Evolutionary conservation across 2,329 filamentous ascomycete genomes (phyloP), one percentile per base, ranked within the genome.

Genomic region (Ascochyta rabiei): DNA sequence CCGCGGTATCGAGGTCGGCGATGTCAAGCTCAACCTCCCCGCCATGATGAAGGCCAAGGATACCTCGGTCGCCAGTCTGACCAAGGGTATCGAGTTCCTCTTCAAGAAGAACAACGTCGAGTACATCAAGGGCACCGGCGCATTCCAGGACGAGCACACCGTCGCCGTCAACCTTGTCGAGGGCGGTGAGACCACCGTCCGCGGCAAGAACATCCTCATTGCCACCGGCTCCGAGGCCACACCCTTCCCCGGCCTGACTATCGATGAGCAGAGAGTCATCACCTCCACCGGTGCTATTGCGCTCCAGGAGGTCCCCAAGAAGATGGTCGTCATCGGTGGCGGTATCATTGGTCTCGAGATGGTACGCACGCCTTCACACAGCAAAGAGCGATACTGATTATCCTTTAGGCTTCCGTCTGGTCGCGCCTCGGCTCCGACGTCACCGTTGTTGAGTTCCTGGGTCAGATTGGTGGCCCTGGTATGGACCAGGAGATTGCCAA

Each of bases 31-130:
- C 75, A 97, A 99, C 84, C 85, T 99, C 40, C 79, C 82, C 71
- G 88, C 95, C 77, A 92, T 99, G 86, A 97, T 99, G 93, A 96
- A 97, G 82, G 93, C 95, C 56, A 99, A 99, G 82, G 93, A 99
- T 47, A 89, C 87, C 31, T 96, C 95, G 47, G 95, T 99, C 60
- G 79, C 81, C 35, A 87, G 92, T 44, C 81, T 99, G 65, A 99
- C 95, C 64, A 98, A 98, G 84, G 95, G 95, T 76, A 90, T 99
- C 64, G 95, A 99, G 79, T 99, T 93, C 76, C 83, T 99, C 61
- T 89, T 99, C 81, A 98, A 98, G 88, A 98, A 99, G 86, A 99
- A 99, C 81, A 91, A 91, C 62, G 95, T 97, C 65, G 92, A 98
- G 76, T 99, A 98, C 79, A 84, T 98, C 81, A 97, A 97, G 83